phyloP scores from a whole-genome alignment of 1,284 basidiomycete genomes.

The Cryptococcus hybrid region DNA sequence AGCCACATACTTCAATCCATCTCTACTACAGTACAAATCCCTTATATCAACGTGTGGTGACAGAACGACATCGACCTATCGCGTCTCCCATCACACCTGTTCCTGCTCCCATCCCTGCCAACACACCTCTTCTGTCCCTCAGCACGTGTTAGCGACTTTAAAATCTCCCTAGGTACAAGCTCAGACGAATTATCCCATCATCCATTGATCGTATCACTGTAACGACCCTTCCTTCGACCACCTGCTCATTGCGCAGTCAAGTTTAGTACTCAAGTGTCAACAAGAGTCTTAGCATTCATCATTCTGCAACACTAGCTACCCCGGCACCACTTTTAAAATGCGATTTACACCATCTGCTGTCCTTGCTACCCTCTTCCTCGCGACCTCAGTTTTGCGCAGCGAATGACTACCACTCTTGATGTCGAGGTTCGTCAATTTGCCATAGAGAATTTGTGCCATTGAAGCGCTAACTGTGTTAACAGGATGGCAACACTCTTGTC shows the following conservation, averaged over 20 bases:
- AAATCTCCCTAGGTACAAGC: too few relatives aligned
- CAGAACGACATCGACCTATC: too few relatives aligned
- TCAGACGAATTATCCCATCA: too few relatives aligned
- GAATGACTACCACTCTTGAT: not conserved
- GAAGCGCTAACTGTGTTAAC: not conserved
- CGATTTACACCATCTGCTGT: constrained; percentile 4
- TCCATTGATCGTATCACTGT: too few relatives aligned
- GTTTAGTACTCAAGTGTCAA: not conserved
- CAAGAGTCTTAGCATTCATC: not conserved
- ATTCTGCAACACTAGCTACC: not conserved
- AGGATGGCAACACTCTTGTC: constrained; percentile 37
- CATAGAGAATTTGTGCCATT: not conserved
- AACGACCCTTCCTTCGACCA: not conserved
- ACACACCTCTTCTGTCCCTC: too few relatives aligned
- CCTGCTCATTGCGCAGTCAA: not conserved
- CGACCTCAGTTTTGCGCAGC: constrained; percentile 1
- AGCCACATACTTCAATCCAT: too few relatives aligned
- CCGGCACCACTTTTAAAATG: constrained; percentile 2
- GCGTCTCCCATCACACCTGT: too few relatives aligned
- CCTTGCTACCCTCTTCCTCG: constrained; percentile 11
- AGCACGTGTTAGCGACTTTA: too few relatives aligned
- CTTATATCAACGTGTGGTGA: too few relatives aligned
- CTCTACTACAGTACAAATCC: too few relatives aligned
- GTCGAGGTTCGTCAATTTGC: not conserved
- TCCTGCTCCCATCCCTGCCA: too few relatives aligned